Base-by-base conservation (phyloP, 1,139 yeast species). In the Blastobotrys proliferans region DNA sequence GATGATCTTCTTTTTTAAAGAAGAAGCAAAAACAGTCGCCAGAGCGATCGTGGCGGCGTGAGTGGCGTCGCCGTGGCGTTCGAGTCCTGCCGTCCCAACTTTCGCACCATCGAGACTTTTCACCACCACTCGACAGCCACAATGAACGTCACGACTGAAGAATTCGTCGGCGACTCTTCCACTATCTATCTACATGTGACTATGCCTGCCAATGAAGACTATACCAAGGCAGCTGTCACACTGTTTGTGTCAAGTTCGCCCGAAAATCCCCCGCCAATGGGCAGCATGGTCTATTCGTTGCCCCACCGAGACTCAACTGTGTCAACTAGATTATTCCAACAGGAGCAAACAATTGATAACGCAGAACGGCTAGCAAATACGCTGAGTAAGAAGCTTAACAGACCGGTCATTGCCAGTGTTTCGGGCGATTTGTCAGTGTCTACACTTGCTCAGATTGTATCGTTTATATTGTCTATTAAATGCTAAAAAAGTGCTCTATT, bases 221-320 rank as follows among this genome's bases (percentile, higher is more conserved):
- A 27, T 14, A 18, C 3, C 3, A 43, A 35, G 18, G 46, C 43
- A 3, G 32, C 42, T 1, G 33, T 40, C 16, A 46, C 46, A 14
- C 31, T 44, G 16, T 31, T 28, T 36, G 45, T 42, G 26, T 33
- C 42, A 6, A 26, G 34, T 4, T 31, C 17, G 11, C 35, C 8
- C 17, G n/a, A 24, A 4, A 24, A 33, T 10, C 35, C 40, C 18
- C 36, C 44, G 19, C 51, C 57, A 13, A 51, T 53, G 55, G 58
- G 60, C n/a, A 45, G 48, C 6, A 36, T 52, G 42, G 54, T 53
- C 5, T 53, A 52, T 38, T 53, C 53, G 5, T 22, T 53, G 10
- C 50, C 51, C 6, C 9, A 30, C 17, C 33, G 35, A 2, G 30
- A 40, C 18, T 37, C 40, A 13, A 40, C 49, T 3, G 36, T 42